Conservation (phyloP, 768 basidiomycete genomes). For the Termitomyces sp. region DNA sequence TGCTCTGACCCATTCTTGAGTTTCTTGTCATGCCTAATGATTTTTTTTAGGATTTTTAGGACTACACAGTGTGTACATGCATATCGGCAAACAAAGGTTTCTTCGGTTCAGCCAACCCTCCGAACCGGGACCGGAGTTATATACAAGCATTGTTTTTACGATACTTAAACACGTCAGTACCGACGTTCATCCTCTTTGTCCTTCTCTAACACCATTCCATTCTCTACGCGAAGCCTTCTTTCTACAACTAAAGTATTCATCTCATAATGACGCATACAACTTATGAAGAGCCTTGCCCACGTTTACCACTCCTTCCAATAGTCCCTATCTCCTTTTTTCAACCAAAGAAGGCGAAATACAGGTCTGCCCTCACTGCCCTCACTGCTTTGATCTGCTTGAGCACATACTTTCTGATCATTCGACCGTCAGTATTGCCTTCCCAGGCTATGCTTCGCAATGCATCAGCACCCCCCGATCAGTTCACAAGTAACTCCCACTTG, state of each 20-base stretch:
- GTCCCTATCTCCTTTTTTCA: constrained; percentile 22
- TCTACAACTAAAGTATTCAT: background rate
- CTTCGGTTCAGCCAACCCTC: background rate
- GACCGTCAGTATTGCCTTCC: constrained; percentile 34
- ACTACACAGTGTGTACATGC: background rate
- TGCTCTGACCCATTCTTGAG: background rate
- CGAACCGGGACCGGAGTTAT: background rate
- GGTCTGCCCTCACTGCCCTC: constrained; percentile 51
- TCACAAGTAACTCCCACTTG: constrained; percentile 28
- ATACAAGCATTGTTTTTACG: background rate
- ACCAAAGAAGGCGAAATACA: constrained; percentile 43
- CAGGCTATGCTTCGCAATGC: constrained; percentile 25
- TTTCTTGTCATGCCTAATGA: background rate
- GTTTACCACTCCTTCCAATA: constrained; percentile 11
- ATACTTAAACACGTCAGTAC: background rate
- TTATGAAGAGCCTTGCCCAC: constrained; percentile 21
- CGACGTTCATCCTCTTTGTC: background rate
- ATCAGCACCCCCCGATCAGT: constrained; percentile 25
- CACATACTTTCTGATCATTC: constrained; percentile 50
- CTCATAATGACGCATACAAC: constrained; percentile 24
- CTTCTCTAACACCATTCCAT: background rate
- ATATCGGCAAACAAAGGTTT: background rate
- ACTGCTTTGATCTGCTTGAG: constrained; percentile 44
- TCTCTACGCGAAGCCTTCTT: background rate
- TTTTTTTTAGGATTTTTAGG: background rate